These are phyloP conservation scores for Ensete ventricosum DNA, from an alignment of 176 grass and related monocot genomes.

Conservation along the genomic window DNA sequence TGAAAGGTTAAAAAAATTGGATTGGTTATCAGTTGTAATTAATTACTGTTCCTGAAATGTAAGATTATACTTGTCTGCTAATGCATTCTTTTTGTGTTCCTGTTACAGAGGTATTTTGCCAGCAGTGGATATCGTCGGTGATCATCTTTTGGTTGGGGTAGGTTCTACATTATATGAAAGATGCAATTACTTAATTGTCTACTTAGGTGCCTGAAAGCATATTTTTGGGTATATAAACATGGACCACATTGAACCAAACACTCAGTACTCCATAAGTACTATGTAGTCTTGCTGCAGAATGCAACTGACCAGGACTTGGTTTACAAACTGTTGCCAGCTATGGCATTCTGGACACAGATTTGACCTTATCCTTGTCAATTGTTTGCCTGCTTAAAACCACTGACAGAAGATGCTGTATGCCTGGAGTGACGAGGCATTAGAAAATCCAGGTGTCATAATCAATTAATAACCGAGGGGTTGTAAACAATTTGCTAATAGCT, in stretches of 20 bases:
- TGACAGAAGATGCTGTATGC: not conserved
- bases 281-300: not conserved
- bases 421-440: not conserved
- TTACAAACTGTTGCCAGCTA: not conserved
- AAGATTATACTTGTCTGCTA: not conserved
- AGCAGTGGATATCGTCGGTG: conserved; percentile 71
- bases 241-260: not conserved
- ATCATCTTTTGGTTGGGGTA: conserved; percentile 76
- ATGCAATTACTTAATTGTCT: not conserved
- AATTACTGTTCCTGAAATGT: no score
- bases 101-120: conserved; percentile 78
- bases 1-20: not conserved
- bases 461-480: no score
- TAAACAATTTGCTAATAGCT: no score
- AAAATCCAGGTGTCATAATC: not conserved
- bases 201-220: not conserved
- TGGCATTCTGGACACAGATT: not conserved
- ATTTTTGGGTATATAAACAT: not conserved
- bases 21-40: not conserved
- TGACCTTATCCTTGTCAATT: not conserved
- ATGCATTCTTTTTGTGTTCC: not conserved
- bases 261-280: not conserved
- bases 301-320: not conserved
- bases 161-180: conserved; percentile 8
- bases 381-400: not conserved